Conservation (phyloP, 345 rosid genomes). For the Melastoma malabathricum region DNA sequence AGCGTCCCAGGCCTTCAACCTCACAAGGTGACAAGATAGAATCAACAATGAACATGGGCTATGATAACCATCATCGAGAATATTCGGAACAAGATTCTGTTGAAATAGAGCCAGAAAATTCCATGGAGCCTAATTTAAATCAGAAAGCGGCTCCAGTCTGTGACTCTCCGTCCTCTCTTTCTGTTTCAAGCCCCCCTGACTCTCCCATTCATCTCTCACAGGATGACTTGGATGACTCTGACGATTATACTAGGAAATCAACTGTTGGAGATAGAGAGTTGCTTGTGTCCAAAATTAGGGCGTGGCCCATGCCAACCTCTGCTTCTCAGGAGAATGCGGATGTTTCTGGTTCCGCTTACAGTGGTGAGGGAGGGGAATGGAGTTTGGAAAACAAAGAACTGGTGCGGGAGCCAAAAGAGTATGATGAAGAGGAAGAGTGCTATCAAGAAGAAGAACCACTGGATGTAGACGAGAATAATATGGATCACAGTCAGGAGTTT, state of each 20-base stretch:
- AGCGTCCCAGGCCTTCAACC: slow-evolving; percentile 41
- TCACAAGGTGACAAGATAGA: slow-evolving; percentile 34
- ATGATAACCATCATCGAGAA: slow-evolving; percentile 32
- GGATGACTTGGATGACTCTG: slow-evolving; percentile 87
- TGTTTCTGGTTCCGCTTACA: slow-evolving; percentile 40
- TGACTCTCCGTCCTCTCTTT: slow-evolving; percentile 90
- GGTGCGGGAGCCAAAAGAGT: slow-evolving; percentile 86
- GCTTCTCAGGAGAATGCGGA: slow-evolving; percentile 31
- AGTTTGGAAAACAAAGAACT: slow-evolving; percentile 40
- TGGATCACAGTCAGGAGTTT: slow-evolving; percentile 36
- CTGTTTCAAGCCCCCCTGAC: slow-evolving; percentile 84
- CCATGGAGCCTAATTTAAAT: slow-evolving; percentile 31
- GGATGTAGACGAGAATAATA: slow-evolving; percentile 59
- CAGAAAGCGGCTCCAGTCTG: slow-evolving; percentile 37
- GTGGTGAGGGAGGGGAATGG: slow-evolving; percentile 89
- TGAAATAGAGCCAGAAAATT: slow-evolving; percentile 2
- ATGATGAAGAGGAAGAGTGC: slow-evolving; percentile 86
- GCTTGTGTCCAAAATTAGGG: slow-evolving; percentile 22
- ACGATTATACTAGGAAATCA: slow-evolving; percentile 39
- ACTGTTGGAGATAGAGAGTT: slow-evolving; percentile 29
- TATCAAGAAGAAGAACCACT: slow-evolving; percentile 69
- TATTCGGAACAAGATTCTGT: slow-evolving; percentile 15
- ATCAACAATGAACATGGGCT: slow-evolving; percentile 28
- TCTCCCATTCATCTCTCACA: slow-evolving; percentile 88
- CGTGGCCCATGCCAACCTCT: slow-evolving; percentile 21